A percentile compares a stretch with the other conserved stretches of the same genome.
These are phyloP conservation scores for Trametes meyenii DNA, from an alignment of 768 basidiomycete genomes.

Conservation along the genomic window DNA sequence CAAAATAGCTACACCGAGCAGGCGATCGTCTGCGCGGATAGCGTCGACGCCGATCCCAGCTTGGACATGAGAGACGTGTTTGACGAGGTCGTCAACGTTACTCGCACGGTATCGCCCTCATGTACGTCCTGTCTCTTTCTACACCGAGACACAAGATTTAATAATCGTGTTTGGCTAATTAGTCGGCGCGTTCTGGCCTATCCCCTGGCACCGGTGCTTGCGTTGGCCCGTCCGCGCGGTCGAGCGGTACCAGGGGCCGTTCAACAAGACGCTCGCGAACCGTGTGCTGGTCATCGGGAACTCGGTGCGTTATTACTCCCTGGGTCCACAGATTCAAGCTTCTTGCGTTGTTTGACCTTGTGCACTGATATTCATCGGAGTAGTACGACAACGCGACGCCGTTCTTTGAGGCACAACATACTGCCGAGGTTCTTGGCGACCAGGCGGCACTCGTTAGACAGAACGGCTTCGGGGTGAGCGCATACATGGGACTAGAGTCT, in stretches of 20 bases:
- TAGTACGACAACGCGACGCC: constrained; percentile 23
- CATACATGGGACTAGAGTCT: not conserved
- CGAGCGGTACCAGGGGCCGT: constrained; percentile 29
- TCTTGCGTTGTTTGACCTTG: not conserved
- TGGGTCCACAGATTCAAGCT: too few relatives aligned
- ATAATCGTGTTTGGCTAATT: not conserved
- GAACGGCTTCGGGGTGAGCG: constrained; percentile 19
- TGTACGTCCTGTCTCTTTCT: not conserved
- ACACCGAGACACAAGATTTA: too few relatives aligned
- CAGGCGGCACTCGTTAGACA: constrained; percentile 17
- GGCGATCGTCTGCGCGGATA: constrained; percentile 17
- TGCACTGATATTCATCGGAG: not conserved
- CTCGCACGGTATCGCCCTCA: constrained; percentile 6
- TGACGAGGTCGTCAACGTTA: constrained; percentile 18
- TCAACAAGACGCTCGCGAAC: constrained; percentile 25
- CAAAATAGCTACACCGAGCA: constrained; percentile 15
- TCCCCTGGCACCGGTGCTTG: constrained; percentile 16
- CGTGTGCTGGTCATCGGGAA: constrained; percentile 27
- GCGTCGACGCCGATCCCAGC: constrained; percentile 13
- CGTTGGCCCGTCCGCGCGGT: constrained; percentile 23
- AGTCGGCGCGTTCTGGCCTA: constrained; percentile 19
- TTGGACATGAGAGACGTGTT: constrained; percentile 13
- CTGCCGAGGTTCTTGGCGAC: constrained; percentile 14
- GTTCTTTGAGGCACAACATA: constrained; percentile 11
- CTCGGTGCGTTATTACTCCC: not conserved